Conservation (phyloP, 306 rosid genomes). For the Lablab purpureus region DNA sequence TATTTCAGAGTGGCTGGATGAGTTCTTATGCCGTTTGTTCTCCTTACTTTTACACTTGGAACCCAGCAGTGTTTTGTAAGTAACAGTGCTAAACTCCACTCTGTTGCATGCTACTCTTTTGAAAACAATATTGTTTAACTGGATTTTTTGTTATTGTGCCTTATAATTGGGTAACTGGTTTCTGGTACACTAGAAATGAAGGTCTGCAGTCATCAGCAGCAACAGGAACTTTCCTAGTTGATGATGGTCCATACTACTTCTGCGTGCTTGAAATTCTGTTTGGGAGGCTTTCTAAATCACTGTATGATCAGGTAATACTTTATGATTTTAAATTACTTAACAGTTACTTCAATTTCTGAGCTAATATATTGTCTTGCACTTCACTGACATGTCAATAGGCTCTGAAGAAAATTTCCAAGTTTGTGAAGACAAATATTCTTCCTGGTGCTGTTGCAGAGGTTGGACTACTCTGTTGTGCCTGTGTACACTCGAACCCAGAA, state of each 20-base stretch:
- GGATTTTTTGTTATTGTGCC: conserved; percentile 34
- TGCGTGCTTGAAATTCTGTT: conserved; percentile 94
- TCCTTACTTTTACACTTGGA: conserved; percentile 93
- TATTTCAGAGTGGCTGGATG: conserved; percentile 98
- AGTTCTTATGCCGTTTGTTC: conserved; percentile 95
- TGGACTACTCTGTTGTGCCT: conserved; percentile 97
- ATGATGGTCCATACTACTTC: conserved; percentile 95
- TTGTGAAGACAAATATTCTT: conserved; percentile 96
- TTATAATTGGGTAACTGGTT: conserved; percentile 48
- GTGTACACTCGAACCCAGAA: conserved; percentile 92
- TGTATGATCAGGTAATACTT: conserved; percentile 78
- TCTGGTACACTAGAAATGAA: conserved; percentile 76
- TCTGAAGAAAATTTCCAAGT: conserved; percentile 90
- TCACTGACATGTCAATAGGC: conserved; percentile 66
- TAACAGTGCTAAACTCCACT: conserved; percentile 40
- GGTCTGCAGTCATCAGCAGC: conserved; percentile 86
- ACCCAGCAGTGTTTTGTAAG: conserved; percentile 94
- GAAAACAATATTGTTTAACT: conserved; percentile 22
- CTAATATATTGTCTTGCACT: conserved; percentile 34
- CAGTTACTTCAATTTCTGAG: conserved; percentile 30
- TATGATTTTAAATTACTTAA: conserved; percentile 37
- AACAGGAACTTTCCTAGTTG: conserved; percentile 96
- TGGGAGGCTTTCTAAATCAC: conserved; percentile 86
- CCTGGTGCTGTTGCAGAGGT: conserved; percentile 99
- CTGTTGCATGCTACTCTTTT: conserved; percentile 39